phyloP scores from a whole-genome alignment of 192 early-diverging fungal species.

The Linnemannia hyalina region DNA sequence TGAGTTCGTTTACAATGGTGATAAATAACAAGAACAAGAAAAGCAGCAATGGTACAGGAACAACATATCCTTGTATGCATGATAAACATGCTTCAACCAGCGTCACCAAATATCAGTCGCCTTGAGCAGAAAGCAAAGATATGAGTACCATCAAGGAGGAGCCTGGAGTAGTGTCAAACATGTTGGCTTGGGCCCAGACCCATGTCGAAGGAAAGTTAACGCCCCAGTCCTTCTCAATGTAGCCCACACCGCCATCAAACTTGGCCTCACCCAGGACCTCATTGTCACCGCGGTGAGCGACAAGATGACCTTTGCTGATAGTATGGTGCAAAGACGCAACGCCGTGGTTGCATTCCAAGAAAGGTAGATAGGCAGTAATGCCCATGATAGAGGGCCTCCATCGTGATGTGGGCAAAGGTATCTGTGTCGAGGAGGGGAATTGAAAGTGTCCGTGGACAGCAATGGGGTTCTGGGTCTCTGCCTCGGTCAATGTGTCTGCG shows the following conservation, averaged over 20 bases:
- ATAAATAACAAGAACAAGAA: not conserved
- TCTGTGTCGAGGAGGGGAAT: conserved; percentile 33
- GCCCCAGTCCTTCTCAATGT: conserved; percentile 67
- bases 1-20: too few species aligned
- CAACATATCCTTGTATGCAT: not conserved
- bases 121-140: conserved; percentile 1
- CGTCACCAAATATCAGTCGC: not conserved
- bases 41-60: not conserved
- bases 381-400: conserved; percentile 60
- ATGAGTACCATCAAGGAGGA: conserved; percentile 47
- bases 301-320: conserved; percentile 38
- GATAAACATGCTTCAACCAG: not conserved
- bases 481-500: not conserved
- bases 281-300: conserved; percentile 10
- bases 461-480: conserved; percentile 17
- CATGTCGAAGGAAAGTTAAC: conserved; percentile 65
- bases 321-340: conserved; percentile 58
- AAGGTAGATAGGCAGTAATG: conserved; percentile 57
- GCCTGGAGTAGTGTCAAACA: conserved; percentile 46
- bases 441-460: conserved; percentile 27
- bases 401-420: conserved; percentile 38
- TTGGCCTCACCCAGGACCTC: conserved; percentile 2
- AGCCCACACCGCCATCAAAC: conserved; percentile 57
- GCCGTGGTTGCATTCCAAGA: conserved; percentile 66
- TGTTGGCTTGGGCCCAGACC: conserved; percentile 65